These are phyloP conservation scores for Gynostemma pentaphyllum DNA, from an alignment of 306 rosid genomes.

Conservation along the genomic window DNA sequence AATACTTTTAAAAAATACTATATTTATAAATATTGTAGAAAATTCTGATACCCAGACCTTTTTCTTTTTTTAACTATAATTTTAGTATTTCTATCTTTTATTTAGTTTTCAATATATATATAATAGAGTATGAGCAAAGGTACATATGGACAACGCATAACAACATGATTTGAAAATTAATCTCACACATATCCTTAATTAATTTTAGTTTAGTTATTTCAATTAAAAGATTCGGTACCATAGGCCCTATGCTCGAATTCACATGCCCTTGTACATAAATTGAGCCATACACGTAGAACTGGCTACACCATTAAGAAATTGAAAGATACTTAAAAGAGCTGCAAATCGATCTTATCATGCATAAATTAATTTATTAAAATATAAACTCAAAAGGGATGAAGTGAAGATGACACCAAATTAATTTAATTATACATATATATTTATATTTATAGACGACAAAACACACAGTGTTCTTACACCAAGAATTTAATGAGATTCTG, in stretches of 20 bases:
- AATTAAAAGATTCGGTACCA: neutral
- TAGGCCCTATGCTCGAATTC: slow-evolving; percentile 4
- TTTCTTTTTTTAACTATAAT: too few species aligned
- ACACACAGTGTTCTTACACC: too few species aligned
- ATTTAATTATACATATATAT: too few species aligned
- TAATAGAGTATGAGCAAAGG: neutral
- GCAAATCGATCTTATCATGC: slow-evolving; percentile 1
- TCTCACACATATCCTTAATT: neutral
- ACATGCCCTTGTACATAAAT: slow-evolving; percentile 4
- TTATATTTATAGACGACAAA: too few species aligned
- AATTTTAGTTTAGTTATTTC: neutral
- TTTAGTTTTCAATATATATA: too few species aligned
- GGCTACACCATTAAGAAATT: slow-evolving; percentile 1
- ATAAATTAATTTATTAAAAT: neutral
- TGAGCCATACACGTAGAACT: slow-evolving; percentile 2
- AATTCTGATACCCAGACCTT: too few species aligned
- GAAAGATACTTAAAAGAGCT: neutral
- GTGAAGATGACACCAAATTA: slow-evolving; percentile 13
- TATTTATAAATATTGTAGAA: too few species aligned
- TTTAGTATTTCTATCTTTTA: too few species aligned
- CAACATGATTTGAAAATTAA: neutral
- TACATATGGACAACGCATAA: slow-evolving; percentile 5
- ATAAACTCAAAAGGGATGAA: neutral
- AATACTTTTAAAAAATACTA: too few species aligned
- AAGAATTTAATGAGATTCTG: slow-evolving; percentile 49